Conservation (phyloP, 2,329 filamentous ascomycete genomes). For the Botrytis deweyae region DNA sequence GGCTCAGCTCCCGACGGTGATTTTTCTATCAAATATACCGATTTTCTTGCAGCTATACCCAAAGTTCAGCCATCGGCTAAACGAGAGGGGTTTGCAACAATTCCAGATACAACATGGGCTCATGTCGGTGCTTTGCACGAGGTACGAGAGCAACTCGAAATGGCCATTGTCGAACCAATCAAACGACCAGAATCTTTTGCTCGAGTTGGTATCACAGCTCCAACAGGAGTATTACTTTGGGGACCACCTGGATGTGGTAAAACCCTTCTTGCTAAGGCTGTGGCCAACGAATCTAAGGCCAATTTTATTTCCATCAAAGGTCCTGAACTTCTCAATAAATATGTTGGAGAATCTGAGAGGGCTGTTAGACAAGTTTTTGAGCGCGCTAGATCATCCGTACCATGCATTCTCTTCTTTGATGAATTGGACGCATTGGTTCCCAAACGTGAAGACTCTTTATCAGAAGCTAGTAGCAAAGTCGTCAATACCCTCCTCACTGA, state of each 20-base stretch:
- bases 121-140: slow-evolving; percentile 82
- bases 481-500: slow-evolving; percentile 96
- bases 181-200: slow-evolving; percentile 75
- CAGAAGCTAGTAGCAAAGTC: slow-evolving; percentile 81
- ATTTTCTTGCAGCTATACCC: slow-evolving; percentile 75
- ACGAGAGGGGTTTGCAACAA: slow-evolving; percentile 90
- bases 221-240: slow-evolving; percentile 90
- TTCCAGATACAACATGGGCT: slow-evolving; percentile 89
- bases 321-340: slow-evolving; percentile 95
- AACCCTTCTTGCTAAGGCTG: slow-evolving; percentile 91
- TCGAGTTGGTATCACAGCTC: slow-evolving; percentile 73
- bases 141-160: slow-evolving; percentile 78
- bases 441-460: slow-evolving; percentile 72
- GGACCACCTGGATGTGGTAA: slow-evolving; percentile 96
- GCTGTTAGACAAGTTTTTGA: slow-evolving; percentile 90
- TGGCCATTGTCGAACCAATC: slow-evolving; percentile 89
- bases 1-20: slow-evolving; percentile 52
- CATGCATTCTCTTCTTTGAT: slow-evolving; percentile 97
- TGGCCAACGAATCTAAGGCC: slow-evolving; percentile 90
- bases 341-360: slow-evolving; percentile 92
- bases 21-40: slow-evolving; percentile 59
- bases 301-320: slow-evolving; percentile 99
- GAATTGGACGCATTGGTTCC: slow-evolving; percentile 93
- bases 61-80: slow-evolving; percentile 78
- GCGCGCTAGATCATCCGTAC: slow-evolving; percentile 79